phyloP scores from a whole-genome alignment of 75 land plant species.

The Sequoiadendron giganteum region DNA sequence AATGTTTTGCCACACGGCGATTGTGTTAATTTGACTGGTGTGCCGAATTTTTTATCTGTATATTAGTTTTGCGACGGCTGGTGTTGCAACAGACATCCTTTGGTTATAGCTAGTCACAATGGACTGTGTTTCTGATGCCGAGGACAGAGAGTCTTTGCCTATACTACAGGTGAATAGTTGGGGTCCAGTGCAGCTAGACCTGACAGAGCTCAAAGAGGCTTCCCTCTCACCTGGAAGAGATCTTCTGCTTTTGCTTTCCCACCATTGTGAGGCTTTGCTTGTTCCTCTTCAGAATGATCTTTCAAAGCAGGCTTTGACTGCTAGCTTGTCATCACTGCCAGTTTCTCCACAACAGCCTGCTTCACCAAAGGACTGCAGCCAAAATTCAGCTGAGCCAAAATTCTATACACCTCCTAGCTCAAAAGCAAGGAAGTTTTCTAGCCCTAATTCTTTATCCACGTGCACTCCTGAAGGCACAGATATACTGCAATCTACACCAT shows the following conservation, averaged over 20 bases:
- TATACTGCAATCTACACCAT: slow-evolving; percentile 14
- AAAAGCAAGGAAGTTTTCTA: not conserved
- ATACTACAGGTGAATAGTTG: slow-evolving; percentile 50
- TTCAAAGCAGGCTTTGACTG: not conserved
- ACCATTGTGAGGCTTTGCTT: slow-evolving; percentile 46
- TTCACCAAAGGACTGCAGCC: not conserved
- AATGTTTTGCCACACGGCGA: not conserved
- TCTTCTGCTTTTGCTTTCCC: slow-evolving; percentile 38
- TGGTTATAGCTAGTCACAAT: not conserved
- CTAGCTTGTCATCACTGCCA: not conserved
- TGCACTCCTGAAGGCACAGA: slow-evolving; percentile 6
- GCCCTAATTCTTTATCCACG: not conserved
- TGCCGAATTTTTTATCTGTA: not conserved
- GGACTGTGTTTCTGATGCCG: slow-evolving; percentile 12
- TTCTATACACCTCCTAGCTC: not conserved
- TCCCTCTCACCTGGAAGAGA: slow-evolving; percentile 48
- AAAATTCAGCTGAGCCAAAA: not conserved
- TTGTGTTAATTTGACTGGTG: not conserved
- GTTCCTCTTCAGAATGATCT: slow-evolving; percentile 43
- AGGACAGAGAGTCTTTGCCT: slow-evolving; percentile 29
- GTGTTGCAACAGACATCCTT: not conserved
- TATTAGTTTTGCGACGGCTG: not conserved
- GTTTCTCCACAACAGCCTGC: not conserved
- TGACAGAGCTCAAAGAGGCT: slow-evolving; percentile 49
- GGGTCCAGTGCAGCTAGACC: slow-evolving; percentile 22